A percentile compares a stretch with the other conserved stretches of the same genome.
Conservation (phyloP, 1,284 basidiomycete species). For the Polyporus tsugae region DNA sequence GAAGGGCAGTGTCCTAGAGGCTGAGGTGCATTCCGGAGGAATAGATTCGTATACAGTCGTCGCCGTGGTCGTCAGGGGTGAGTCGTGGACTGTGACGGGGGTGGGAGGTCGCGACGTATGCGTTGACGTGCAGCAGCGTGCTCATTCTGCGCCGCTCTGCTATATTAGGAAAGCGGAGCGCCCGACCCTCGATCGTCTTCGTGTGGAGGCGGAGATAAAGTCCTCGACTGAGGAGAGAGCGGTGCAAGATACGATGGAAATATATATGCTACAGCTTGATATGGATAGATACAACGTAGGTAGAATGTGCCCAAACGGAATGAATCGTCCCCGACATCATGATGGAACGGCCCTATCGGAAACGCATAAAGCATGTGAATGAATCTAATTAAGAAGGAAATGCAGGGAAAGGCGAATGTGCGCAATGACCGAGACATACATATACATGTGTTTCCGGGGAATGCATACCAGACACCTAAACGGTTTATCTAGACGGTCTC, state of each 20-base stretch:
- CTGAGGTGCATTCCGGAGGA: background rate
- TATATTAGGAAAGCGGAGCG: conserved; percentile 6
- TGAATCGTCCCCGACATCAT: background rate
- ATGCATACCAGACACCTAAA: background rate
- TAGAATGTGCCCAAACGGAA: background rate
- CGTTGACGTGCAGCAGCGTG: too few relatives aligned
- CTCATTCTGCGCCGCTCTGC: background rate
- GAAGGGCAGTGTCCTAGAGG: background rate
- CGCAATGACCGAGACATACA: background rate
- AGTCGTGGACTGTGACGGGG: background rate
- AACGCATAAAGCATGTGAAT: background rate
- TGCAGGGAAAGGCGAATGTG: background rate
- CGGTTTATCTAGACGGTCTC: conserved; percentile 40
- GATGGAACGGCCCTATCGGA: background rate
- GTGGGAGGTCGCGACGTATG: background rate
- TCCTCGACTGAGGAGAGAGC: background rate
- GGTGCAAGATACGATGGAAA: background rate
- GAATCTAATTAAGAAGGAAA: background rate
- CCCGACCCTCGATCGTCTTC: background rate
- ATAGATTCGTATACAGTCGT: background rate
- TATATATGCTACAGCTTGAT: conserved; percentile 12
- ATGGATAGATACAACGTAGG: conserved; percentile 3
- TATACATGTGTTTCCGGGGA: background rate
- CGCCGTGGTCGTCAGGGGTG: conserved; percentile 1
- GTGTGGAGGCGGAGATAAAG: background rate